Conservation (phyloP, 805 yeast species). For the Metschnikowia drakensbergensis region DNA sequence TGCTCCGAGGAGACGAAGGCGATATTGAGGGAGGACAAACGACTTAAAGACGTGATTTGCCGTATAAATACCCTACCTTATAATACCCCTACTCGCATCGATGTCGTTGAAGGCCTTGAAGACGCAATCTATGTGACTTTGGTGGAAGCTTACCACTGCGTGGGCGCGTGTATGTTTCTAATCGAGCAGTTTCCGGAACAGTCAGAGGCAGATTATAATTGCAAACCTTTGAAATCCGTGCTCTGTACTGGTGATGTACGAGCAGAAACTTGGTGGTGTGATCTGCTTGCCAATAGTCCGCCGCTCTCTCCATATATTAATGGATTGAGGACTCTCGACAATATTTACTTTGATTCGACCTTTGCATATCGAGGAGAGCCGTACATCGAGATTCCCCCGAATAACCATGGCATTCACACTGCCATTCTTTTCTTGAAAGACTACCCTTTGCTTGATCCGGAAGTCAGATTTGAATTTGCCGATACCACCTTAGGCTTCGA, state of each 20-base stretch:
- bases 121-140: constrained; percentile 34
- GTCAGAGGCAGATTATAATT: background rate
- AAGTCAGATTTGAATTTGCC: constrained; percentile 37
- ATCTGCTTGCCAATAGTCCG: constrained; percentile 35
- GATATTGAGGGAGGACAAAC: constrained; percentile 20
- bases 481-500: constrained; percentile 50
- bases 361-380: constrained; percentile 50
- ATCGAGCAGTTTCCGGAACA: constrained; percentile 24
- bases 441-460: constrained; percentile 41
- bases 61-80: constrained; percentile 19
- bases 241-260: constrained; percentile 56
- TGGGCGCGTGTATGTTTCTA: constrained; percentile 56
- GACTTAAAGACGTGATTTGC: constrained; percentile 17
- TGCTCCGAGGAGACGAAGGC: constrained; percentile 43
- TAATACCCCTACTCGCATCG: constrained; percentile 19
- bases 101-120: constrained; percentile 15
- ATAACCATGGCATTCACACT: constrained; percentile 38
- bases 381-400: constrained; percentile 40
- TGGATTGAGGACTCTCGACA: constrained; percentile 35
- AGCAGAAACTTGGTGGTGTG: constrained; percentile 52
- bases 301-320: constrained; percentile 38
- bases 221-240: constrained; percentile 23
- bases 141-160: constrained; percentile 54
- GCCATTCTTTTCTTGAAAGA: constrained; percentile 30
- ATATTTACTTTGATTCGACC: constrained; percentile 53